A percentile compares a stretch with the other conserved stretches of the same genome.
phyloP scores from a whole-genome alignment of 176 grass and related monocot species.

The Triticum dicoccoides region DNA sequence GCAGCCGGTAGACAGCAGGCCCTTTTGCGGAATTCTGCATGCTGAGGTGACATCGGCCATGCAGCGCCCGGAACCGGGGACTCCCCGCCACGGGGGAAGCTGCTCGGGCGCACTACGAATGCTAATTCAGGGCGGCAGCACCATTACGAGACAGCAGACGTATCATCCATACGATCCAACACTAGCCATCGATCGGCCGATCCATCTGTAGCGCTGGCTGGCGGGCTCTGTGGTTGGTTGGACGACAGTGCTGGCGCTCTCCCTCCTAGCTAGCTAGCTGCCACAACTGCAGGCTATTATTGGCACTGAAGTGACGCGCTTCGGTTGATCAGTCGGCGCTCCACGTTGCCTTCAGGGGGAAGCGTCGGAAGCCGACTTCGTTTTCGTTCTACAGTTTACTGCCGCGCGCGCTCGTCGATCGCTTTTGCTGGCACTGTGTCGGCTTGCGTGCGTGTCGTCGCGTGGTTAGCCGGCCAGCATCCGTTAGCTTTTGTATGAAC shows the following conservation, averaged over 20 bases:
- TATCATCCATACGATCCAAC: constrained; percentile 20
- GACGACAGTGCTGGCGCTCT: too few species aligned
- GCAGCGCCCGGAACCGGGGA: constrained; percentile 27
- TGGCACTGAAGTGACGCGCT: constrained; percentile 21
- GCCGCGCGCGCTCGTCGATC: too few species aligned
- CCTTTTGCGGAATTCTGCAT: constrained; percentile 32
- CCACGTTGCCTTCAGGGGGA: constrained; percentile 17
- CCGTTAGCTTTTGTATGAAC: background rate
- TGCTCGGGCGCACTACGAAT: background rate
- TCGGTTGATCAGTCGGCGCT: constrained; percentile 5
- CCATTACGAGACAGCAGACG: background rate
- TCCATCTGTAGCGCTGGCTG: background rate
- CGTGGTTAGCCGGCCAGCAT: background rate
- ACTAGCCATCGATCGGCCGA: background rate
- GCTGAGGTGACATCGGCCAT: constrained; percentile 43
- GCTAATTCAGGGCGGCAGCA: background rate
- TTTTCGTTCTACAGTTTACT: background rate
- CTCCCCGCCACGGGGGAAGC: constrained; percentile 4
- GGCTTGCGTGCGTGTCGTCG: background rate
- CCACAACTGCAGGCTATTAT: background rate
- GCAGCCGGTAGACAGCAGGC: constrained; percentile 17
- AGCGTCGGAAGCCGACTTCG: background rate
- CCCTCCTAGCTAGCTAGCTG: background rate
- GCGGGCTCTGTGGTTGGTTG: background rate
- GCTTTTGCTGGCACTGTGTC: background rate